Percentiles rank a stretch among this genome's conserved stretches.
Evolutionary conservation across 1,284 basidiomycete genomes (phyloP).

Genomic region (Tilletia horrida): DNA sequence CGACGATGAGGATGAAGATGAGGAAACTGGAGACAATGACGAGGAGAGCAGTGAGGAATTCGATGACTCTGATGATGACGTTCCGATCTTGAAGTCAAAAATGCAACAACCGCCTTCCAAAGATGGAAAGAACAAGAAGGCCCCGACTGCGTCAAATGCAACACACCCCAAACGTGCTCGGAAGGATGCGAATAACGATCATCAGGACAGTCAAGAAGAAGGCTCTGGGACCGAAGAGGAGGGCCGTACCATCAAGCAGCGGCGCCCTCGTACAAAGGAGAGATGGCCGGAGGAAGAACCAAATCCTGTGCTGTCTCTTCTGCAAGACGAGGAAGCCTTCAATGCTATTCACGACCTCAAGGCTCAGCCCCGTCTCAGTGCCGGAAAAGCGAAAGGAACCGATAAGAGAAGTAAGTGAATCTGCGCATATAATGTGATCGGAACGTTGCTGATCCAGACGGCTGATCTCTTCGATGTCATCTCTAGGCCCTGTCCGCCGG

Average conservation of each 20-base stretch:
- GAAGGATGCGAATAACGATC: background rate
- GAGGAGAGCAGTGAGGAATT: background rate
- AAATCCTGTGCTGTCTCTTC: background rate
- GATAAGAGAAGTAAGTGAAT: conserved; percentile 18
- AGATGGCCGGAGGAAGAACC: background rate
- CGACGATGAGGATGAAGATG: background rate
- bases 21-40: background rate
- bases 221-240: no score
- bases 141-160: no score
- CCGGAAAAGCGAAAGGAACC: conserved; percentile 16
- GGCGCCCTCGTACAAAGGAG: background rate
- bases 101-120: no score
- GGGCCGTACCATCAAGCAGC: background rate
- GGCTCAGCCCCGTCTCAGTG: conserved; percentile 13
- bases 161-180: no score
- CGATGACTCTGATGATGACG: background rate
- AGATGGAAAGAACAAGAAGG: no score
- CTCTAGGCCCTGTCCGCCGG: conserved; percentile 69
- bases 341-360: conserved; percentile 8
- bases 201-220: background rate
- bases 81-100: no score
- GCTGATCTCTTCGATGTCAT: conserved; percentile 16
- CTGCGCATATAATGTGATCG: background rate
- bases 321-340: background rate
- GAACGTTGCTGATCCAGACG: background rate